These are phyloP conservation scores for Verticillium alfalfae DNA, from an alignment of 2,329 filamentous ascomycete species.

Conservation along the genomic window DNA sequence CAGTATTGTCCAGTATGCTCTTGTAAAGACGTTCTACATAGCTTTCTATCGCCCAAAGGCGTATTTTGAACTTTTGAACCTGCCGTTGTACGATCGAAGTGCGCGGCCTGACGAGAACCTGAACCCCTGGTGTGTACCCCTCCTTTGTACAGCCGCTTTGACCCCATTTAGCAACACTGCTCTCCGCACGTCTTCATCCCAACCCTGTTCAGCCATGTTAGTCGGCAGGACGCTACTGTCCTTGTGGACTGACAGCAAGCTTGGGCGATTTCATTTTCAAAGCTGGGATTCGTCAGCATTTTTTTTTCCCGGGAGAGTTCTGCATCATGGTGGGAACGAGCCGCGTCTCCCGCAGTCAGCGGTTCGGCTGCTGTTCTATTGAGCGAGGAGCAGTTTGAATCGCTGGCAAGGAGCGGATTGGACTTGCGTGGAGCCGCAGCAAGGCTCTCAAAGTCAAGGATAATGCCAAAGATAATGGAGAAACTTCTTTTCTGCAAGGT, in stretches of 20 bases:
- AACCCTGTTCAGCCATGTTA: background rate
- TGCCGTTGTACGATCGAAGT: background rate
- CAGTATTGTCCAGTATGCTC: background rate
- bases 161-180: background rate
- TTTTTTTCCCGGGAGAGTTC: too few relatives aligned
- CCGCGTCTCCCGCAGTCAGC: too few relatives aligned
- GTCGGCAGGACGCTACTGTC: background rate
- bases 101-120: too few relatives aligned
- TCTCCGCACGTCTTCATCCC: background rate
- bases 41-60: background rate
- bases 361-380: too few relatives aligned
- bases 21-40: background rate
- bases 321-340: too few relatives aligned
- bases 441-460: too few relatives aligned
- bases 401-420: too few relatives aligned
- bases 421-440: too few relatives aligned
- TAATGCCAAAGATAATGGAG: too few relatives aligned
- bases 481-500: background rate
- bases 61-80: background rate
- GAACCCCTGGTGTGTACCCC: background rate
- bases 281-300: background rate
- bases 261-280: background rate
- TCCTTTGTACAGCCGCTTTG: constrained; percentile 1
- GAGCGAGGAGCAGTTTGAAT: too few relatives aligned
- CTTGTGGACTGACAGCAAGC: background rate